These are phyloP conservation scores for Fusarium lyarnte DNA, from an alignment of 2,329 filamentous ascomycete genomes.

Conservation along the genomic window DNA sequence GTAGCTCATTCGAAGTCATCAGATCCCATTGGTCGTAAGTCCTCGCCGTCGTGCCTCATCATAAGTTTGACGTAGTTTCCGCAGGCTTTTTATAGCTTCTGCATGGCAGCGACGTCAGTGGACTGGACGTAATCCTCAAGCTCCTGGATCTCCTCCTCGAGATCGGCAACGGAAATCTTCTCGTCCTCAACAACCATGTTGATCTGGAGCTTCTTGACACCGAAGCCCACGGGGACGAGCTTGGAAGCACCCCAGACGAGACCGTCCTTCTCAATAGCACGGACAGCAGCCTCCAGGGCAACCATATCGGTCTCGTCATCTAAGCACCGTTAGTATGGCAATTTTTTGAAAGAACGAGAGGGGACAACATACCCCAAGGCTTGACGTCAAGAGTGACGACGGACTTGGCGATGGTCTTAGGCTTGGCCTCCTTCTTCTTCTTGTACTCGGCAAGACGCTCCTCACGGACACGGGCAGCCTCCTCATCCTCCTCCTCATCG, in stretches of 20 bases:
- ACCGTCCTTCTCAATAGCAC: slow-evolving; percentile 88
- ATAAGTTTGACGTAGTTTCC: slow-evolving; percentile 36
- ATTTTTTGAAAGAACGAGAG: too few relatives aligned
- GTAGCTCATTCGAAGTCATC: slow-evolving; percentile 39
- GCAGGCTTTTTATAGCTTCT: slow-evolving; percentile 77
- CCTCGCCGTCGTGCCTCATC: slow-evolving; percentile 48
- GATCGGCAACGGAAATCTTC: slow-evolving; percentile 87
- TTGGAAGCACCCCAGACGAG: slow-evolving; percentile 95
- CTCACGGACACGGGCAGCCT: slow-evolving; percentile 84
- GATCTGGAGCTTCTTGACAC: slow-evolving; percentile 99
- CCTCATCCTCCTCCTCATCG: slow-evolving; percentile 92
- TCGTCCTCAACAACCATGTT: slow-evolving; percentile 98
- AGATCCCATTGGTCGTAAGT: slow-evolving; percentile 42
- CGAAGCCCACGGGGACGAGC: slow-evolving; percentile 90
- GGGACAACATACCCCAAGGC: slow-evolving; percentile 85
- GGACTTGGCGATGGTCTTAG: slow-evolving; percentile 93
- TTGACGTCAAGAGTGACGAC: slow-evolving; percentile 96
- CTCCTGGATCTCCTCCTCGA: slow-evolving; percentile 83
- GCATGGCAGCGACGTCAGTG: slow-evolving; percentile 88
- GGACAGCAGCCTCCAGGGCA: slow-evolving; percentile 81
- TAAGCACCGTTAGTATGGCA: slow-evolving; percentile 47
- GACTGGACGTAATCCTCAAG: slow-evolving; percentile 98
- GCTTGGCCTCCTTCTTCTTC: slow-evolving; percentile 96
- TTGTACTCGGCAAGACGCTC: slow-evolving; percentile 92
- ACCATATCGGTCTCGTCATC: slow-evolving; percentile 96